Conservation (phyloP, 768 basidiomycete species). For the Xerocomus brunneocitrinus region DNA sequence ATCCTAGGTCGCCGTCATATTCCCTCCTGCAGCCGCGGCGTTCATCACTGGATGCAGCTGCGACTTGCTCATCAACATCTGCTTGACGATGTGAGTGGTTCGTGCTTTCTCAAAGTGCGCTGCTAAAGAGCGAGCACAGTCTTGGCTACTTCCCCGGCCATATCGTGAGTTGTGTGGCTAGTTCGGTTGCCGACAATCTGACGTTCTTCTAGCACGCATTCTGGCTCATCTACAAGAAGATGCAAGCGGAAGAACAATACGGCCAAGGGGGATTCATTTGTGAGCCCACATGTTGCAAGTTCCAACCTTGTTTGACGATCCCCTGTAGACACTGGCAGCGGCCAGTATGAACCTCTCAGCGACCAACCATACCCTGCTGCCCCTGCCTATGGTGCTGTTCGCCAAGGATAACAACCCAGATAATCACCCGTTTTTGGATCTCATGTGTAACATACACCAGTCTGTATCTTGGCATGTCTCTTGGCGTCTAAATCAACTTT, state of each 20-base stretch:
- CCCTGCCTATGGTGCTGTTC: constrained; percentile 35
- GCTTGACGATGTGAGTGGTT: constrained; percentile 61
- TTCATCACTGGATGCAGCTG: constrained; percentile 81
- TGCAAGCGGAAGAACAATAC: constrained; percentile 80
- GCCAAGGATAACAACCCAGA: constrained; percentile 8
- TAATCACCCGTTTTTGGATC: not conserved
- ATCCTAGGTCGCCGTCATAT: constrained; percentile 68
- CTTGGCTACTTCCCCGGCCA: constrained; percentile 74
- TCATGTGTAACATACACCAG: not conserved
- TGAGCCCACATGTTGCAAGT: constrained; percentile 37
- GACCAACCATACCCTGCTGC: constrained; percentile 19
- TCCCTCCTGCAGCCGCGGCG: constrained; percentile 75
- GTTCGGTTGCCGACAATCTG: not conserved
- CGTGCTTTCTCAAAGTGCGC: not conserved
- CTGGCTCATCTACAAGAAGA: constrained; percentile 89
- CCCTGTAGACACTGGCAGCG: constrained; percentile 34
- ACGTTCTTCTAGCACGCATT: constrained; percentile 58
- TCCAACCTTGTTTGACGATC: not conserved
- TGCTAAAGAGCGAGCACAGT: constrained; percentile 31
- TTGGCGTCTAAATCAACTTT: constrained; percentile 25
- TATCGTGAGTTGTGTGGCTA: constrained; percentile 34
- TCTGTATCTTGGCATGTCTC: constrained; percentile 6
- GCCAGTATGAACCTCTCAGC: constrained; percentile 32
- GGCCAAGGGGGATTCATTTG: constrained; percentile 74
- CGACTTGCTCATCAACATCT: constrained; percentile 82